Base-by-base conservation (phyloP, 192 early-diverging fungal species). In the Coemansia sp. region DNA sequence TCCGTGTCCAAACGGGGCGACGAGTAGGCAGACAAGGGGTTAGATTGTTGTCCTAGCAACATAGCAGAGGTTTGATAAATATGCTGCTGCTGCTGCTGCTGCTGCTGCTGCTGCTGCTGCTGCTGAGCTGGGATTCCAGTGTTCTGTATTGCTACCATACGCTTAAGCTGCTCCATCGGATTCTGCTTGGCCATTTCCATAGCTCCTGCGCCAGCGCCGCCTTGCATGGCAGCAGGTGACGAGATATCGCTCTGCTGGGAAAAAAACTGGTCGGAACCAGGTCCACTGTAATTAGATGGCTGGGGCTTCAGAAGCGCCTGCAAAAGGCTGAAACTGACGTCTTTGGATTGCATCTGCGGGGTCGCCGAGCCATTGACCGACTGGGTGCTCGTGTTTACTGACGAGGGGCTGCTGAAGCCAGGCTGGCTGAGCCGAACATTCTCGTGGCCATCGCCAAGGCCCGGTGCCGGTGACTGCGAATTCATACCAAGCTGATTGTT, bases 231-330 rank as follows among this genome's bases (percentile, higher is more conserved):
- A n/a, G n/a, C n/a, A n/a, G n/a, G n/a, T 18, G 45, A 10, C 6
- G 55, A 3, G 7, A 15, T 16, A 2, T 21, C 61, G 6, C 11
- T 26, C 12, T 49, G 62, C 49, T 57, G 46, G 59, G 57, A 58
- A 40, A 52, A 39, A 7, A 5, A 18, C 57, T 46, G 59, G 46
- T 74, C 77, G 6, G 72, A 62, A 55, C 65, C 42, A 42, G 49
- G 19, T 21, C 6, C 21, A 16, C 18, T 12, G 16, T 55, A 58
- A 60, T 64, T 65, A 0, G 65, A 68, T 22, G 69, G 59, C 66
- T 78, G 77, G n/a, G 77, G 72, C 52, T 80, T 80, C 49, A 80
- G 51, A 26, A 80, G 68, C 21, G 77, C 68, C 46, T 80, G 77
- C 59, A 80, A 40, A 39, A 80, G 69, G 37, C 77, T 80, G 32